Evolutionary conservation across 495 filamentous ascomycete species (phyloP), one percentile per base, ranked within the genome.

Genomic region (Aspergillus funiculosus): DNA sequence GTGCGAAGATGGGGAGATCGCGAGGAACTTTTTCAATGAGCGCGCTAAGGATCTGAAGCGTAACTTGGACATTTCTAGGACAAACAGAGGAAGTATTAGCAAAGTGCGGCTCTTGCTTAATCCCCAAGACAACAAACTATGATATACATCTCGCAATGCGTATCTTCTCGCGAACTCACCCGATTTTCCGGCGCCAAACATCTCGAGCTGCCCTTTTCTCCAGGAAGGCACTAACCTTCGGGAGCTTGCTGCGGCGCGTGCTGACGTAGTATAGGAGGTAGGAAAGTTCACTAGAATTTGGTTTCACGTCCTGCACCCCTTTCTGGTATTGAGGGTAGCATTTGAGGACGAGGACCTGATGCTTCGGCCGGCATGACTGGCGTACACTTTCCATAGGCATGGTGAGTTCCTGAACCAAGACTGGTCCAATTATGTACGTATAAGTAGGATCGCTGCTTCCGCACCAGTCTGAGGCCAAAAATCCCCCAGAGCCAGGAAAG

Each of bases 221-320:
- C 56, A 96, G 69, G 58, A 94, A 96, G 56, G 79, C 79, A 60
- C 87, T 87, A 37, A 96, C 87, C 62, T 96, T 96, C 58, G 89
- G 87, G 43, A 96, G 77, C 77, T 95, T 96, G 65, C 85, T 89
- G 46, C 87, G 79, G 40, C 90, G 85, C 52, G 89, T 92, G 61
- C 87, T 90, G 30, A 85, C 87, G 75, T 96, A 95, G 75, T 91
- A 96, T 20, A 95, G 79, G 39, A 96, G 77, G 61, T 96, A 96
- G 60, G 87, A 94, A 30, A 96, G 80, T 71, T 96, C 90, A 65
- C 86, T 92, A 32, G 86, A 83, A 60, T 96, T 96, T 6, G 90
- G 88, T 64, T 89, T 91, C 46, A 94, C 86, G 51, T 94, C 87
- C 58, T 84, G 78, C 35, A 86, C 86, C 48, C 85, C 87, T 67